Percentiles rank a stretch among this genome's conserved stretches.
Evolutionary conservation across 345 rosid genomes (phyloP).

Genomic region (Carallia brachiata): DNA sequence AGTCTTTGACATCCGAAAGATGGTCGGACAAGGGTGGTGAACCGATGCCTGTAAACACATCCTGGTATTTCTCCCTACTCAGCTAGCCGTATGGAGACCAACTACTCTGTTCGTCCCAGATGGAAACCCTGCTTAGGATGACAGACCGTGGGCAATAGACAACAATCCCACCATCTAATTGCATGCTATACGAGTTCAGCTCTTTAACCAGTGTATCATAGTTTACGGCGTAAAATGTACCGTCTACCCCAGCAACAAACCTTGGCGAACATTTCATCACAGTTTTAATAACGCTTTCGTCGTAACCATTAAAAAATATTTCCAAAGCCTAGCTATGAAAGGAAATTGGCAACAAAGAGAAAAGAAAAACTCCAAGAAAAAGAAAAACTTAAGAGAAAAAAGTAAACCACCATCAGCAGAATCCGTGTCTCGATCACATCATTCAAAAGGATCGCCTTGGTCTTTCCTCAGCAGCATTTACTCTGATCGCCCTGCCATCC

Average conservation of each 20-base stretch:
- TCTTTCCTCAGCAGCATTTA: constrained; percentile 79
- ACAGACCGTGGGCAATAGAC: too few relatives aligned
- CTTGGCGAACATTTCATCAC: constrained; percentile 3
- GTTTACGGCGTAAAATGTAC: neutral
- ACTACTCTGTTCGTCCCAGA: too few relatives aligned
- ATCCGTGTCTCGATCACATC: constrained; percentile 9
- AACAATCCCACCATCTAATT: too few relatives aligned
- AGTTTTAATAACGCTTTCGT: constrained; percentile 1
- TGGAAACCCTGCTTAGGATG: too few relatives aligned
- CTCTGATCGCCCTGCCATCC: constrained; percentile 91
- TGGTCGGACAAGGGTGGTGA: too few relatives aligned
- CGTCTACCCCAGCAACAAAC: constrained; percentile 1
- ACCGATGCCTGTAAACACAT: too few relatives aligned
- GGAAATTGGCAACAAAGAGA: constrained; percentile 18
- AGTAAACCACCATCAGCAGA: constrained; percentile 9
- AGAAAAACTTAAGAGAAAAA: neutral
- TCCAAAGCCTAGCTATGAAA: constrained; percentile 1
- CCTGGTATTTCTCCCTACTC: too few relatives aligned
- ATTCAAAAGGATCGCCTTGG: constrained; percentile 64
- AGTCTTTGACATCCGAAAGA: too few relatives aligned
- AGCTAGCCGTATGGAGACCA: too few relatives aligned
- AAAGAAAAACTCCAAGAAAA: constrained; percentile 15
- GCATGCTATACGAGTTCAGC: too few relatives aligned
- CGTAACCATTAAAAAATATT: neutral
- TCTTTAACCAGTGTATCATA: neutral